A percentile compares a stretch with the other conserved stretches of the same genome.
Conservation (phyloP, 2,329 filamentous ascomycete genomes). For the Biscogniauxia mediterranea region DNA sequence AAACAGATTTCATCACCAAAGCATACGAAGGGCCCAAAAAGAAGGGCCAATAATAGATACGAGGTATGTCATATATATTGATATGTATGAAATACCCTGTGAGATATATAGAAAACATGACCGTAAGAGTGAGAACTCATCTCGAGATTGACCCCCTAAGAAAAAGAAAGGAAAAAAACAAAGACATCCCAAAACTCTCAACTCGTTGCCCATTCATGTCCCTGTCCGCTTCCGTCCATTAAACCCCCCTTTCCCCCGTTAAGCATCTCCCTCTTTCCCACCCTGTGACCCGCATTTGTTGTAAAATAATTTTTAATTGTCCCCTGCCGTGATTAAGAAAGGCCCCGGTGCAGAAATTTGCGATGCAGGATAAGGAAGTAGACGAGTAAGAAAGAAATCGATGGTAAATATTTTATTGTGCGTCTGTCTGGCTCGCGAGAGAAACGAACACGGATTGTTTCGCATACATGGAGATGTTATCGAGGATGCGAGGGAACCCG, state of each 20-base stretch:
- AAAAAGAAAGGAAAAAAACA: not conserved
- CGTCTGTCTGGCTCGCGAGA: no score
- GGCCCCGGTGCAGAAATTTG: not conserved
- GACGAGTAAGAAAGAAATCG: not conserved
- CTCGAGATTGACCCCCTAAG: not conserved
- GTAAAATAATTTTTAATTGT: not conserved
- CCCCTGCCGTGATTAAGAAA: not conserved
- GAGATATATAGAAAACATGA: not conserved
- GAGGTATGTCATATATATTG: not conserved
- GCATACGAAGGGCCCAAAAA: not conserved
- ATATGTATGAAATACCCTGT: not conserved
- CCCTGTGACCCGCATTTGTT: not conserved
- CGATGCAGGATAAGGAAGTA: not conserved
- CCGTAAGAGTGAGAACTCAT: not conserved
- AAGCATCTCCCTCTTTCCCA: not conserved
- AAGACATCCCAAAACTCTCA: not conserved
- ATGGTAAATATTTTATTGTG: not conserved
- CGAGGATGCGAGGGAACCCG: not conserved
- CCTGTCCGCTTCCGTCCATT: no score
- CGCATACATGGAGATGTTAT: not conserved
- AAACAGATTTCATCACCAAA: no score
- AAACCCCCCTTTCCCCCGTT: not conserved
- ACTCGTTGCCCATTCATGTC: not conserved
- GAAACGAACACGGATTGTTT: not conserved
- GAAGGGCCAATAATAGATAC: not conserved